These are phyloP conservation scores for Periconia sp. DNA, from an alignment of 2,329 filamentous ascomycete genomes.

Conservation along the genomic window DNA sequence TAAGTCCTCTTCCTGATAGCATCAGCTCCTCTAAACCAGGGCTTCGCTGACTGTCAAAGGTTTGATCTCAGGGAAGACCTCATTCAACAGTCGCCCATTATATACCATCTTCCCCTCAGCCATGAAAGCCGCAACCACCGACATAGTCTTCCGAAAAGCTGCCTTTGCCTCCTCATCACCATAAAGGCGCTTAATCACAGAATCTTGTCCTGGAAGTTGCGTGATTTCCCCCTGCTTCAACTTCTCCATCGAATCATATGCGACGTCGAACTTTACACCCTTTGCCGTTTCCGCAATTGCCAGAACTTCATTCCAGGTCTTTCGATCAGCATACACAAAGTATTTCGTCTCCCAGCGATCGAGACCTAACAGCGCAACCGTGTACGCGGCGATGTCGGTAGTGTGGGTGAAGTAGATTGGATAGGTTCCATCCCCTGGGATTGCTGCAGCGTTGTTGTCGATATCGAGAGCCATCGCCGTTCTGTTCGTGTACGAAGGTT, in stretches of 20 bases:
- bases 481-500: conserved; percentile 10
- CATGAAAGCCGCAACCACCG: conserved; percentile 5
- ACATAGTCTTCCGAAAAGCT: too few relatives aligned
- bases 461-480: conserved; percentile 11
- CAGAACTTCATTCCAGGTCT: conserved; percentile 15
- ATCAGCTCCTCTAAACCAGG: background rate
- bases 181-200: conserved; percentile 2
- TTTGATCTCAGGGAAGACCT: conserved; percentile 14
- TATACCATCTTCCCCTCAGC: conserved; percentile 5
- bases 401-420: conserved; percentile 53
- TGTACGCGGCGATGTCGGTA: conserved; percentile 52
- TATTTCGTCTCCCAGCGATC: conserved; percentile 48
- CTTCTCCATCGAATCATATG: conserved; percentile 15
- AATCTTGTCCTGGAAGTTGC: conserved; percentile 8
- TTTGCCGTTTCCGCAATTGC: conserved; percentile 9
- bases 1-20: too few relatives aligned
- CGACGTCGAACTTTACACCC: conserved; percentile 14
- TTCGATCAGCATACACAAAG: conserved; percentile 12
- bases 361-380: conserved; percentile 46
- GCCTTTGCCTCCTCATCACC: conserved; percentile 1
- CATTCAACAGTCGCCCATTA: conserved; percentile 6
- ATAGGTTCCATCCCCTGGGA: conserved; percentile 53
- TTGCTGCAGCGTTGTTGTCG: conserved; percentile 40
- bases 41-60: conserved; percentile 7
- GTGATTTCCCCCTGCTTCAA: conserved; percentile 13